Evolutionary conservation across 192 early-diverging fungal species (phyloP), one percentile per base, ranked within the genome.

Genomic region (Allomyces macrogynus): DNA sequence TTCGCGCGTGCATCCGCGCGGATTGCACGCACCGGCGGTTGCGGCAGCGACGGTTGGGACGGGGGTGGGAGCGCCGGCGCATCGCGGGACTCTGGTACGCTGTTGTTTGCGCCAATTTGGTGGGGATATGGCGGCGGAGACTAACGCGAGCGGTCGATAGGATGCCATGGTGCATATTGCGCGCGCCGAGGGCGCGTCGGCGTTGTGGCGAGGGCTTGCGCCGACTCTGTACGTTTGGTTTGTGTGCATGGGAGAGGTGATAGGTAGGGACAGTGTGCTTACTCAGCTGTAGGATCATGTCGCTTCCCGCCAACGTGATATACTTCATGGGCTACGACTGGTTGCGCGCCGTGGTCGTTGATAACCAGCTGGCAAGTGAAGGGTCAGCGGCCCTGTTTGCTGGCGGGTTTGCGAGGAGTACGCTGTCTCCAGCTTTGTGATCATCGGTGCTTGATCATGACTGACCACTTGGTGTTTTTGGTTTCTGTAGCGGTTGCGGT

Each of bases 241-340:
- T 10, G 23, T 11, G 20, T 3, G 0, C 23, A 3, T 27, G 23
- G 3, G 60, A 5, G 23, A 4, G 5, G 24, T 62, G 0, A 5
- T 44, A 10, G 16, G 18, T 62, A 5, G 43, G 25, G 20, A 10
- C 10, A 0, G 62, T 43, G 25, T 10, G n/a, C 12, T 43, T 49
- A 62, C 26, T 10, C 18, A 10, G 3, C n/a, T 8, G 5, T 49
- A 66, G 62, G 16, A 77, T 86, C 27, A 92, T 94, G 80, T 91
- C 91, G 5, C 79, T 89, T 1, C 95, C 95, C 0, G 83, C 90
- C 1, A 95, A 91, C 0, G 83, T 92, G 27, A 83, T 95, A 25
- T 97, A 97, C 71, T 97, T 92, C 77, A 83, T 91, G 4, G 95
- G 92, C 11, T 97, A 97, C 70, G 95, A 97, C 72, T 78, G 84